Percentiles rank a stretch among this genome's conserved stretches.
Conservation (phyloP, 1,139 yeast species). For the Suhomyces guaymorum region DNA sequence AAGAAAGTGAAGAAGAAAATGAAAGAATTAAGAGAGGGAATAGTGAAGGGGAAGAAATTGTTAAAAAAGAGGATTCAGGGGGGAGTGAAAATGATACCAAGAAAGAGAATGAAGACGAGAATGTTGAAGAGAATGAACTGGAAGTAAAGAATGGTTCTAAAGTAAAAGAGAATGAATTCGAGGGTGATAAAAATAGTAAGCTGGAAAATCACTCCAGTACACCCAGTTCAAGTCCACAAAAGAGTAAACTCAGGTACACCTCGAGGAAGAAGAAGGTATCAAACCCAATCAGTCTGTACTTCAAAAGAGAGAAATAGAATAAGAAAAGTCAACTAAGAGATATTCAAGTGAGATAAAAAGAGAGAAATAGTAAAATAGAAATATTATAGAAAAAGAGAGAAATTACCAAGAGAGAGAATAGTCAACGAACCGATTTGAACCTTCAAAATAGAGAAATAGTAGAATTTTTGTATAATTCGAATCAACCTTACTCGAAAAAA, state of each 20-base stretch:
- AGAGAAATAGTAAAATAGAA: background rate
- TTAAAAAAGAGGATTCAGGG: slow-evolving; percentile 1
- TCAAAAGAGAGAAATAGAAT: background rate
- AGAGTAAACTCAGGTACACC: background rate
- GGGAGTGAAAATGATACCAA: background rate
- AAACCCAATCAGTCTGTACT: slow-evolving; percentile 3
- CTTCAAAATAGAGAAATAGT: too few species aligned
- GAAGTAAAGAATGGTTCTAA: too few species aligned
- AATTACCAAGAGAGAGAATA: too few species aligned
- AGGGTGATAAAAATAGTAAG: too few species aligned
- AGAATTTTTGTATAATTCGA: too few species aligned
- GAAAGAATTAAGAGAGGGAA: background rate
- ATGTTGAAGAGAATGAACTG: too few species aligned
- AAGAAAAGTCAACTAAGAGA: too few species aligned
- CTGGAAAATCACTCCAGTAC: background rate
- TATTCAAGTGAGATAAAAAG: background rate
- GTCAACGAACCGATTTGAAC: too few species aligned
- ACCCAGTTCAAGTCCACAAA: background rate
- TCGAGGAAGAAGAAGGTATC: slow-evolving; percentile 2
- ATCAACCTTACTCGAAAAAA: too few species aligned
- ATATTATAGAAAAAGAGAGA: too few species aligned
- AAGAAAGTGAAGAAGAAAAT: background rate
- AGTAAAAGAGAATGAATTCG: too few species aligned
- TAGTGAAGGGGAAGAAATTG: background rate
- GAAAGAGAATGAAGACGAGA: too few species aligned